A percentile compares a stretch with the other conserved stretches of the same genome.
phyloP scores from a whole-genome alignment of 805 yeast genomes.

The Ogataea kodamae region DNA sequence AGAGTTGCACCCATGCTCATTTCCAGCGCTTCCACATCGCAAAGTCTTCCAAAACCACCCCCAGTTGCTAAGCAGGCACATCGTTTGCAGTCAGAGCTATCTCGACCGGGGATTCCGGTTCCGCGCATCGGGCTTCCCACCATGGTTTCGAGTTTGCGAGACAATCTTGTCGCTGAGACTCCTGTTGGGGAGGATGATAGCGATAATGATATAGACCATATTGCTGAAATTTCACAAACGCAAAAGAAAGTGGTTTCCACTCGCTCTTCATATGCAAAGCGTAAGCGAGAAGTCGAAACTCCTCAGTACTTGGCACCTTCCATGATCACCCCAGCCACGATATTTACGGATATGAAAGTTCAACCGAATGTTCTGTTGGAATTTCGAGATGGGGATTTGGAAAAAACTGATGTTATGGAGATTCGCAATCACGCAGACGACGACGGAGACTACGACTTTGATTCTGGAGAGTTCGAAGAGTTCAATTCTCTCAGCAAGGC shows the following conservation, averaged over 20 bases:
- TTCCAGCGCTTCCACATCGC: slow-evolving; percentile 33
- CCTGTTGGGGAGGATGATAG: slow-evolving; percentile 24
- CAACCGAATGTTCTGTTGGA: slow-evolving; percentile 32
- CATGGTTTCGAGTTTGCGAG: slow-evolving; percentile 55
- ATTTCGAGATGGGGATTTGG: slow-evolving; percentile 10
- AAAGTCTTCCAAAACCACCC: slow-evolving; percentile 3
- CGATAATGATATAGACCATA: slow-evolving; percentile 49
- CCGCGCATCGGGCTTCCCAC: slow-evolving; percentile 67
- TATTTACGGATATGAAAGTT: slow-evolving; percentile 28
- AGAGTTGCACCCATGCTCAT: slow-evolving; percentile 69
- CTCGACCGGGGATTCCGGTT: slow-evolving; percentile 45
- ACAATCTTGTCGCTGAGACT: slow-evolving; percentile 32
- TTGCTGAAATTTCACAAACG: slow-evolving; percentile 30
- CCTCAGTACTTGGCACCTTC: slow-evolving; percentile 28
- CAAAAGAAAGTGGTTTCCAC: slow-evolving; percentile 33
- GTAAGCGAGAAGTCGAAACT: slow-evolving; percentile 34
- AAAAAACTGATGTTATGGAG: slow-evolving; percentile 17
- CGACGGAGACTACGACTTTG: slow-evolving; percentile 23
- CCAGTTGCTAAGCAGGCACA: slow-evolving; percentile 21
- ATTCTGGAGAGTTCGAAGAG: slow-evolving; percentile 32
- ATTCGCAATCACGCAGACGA: slow-evolving; percentile 32
- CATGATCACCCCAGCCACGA: slow-evolving; percentile 25
- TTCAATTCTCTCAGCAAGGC: slow-evolving; percentile 33
- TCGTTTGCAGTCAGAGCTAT: slow-evolving; percentile 29
- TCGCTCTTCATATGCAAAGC: slow-evolving; percentile 32